These are phyloP conservation scores for Gossypium australe DNA, from an alignment of 345 rosid genomes.

Conservation along the genomic window DNA sequence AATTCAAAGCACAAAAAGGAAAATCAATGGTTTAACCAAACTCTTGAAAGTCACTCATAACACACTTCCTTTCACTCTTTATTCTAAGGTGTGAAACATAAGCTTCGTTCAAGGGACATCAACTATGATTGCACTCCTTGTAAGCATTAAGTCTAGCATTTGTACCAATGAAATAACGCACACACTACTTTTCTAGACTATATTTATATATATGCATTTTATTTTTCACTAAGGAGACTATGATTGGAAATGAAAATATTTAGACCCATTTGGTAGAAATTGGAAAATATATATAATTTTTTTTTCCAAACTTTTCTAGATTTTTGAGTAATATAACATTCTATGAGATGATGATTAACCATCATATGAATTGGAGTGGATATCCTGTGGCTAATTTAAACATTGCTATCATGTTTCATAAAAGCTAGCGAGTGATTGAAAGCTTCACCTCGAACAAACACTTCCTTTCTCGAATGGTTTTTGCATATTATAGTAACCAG, in stretches of 20 bases:
- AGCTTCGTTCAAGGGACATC: constrained; percentile 40
- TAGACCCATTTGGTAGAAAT: constrained; percentile 13
- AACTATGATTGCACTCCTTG: constrained; percentile 36
- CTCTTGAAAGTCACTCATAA: constrained; percentile 40
- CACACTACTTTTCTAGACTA: too few relatives aligned
- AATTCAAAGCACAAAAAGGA: not conserved
- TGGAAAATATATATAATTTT: not conserved
- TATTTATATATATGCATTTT: too few relatives aligned
- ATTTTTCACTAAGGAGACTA: too few relatives aligned
- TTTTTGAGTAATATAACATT: constrained; percentile 22
- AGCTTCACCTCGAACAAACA: not conserved
- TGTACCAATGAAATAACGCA: not conserved
- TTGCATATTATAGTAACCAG: not conserved
- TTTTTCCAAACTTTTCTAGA: constrained; percentile 4
- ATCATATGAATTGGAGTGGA: constrained; percentile 38
- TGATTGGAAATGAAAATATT: too few relatives aligned
- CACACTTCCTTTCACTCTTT: constrained; percentile 10
- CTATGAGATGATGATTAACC: constrained; percentile 45
- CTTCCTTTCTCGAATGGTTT: not conserved
- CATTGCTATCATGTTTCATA: constrained; percentile 8
- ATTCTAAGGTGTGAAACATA: constrained; percentile 40
- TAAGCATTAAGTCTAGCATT: constrained; percentile 27
- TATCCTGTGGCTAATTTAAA: constrained; percentile 20
- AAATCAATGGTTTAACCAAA: constrained; percentile 9
- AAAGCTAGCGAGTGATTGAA: constrained; percentile 5